These are phyloP conservation scores for Crocinoboletus sp. DNA, from an alignment of 1,284 basidiomycete genomes.

Conservation along the genomic window DNA sequence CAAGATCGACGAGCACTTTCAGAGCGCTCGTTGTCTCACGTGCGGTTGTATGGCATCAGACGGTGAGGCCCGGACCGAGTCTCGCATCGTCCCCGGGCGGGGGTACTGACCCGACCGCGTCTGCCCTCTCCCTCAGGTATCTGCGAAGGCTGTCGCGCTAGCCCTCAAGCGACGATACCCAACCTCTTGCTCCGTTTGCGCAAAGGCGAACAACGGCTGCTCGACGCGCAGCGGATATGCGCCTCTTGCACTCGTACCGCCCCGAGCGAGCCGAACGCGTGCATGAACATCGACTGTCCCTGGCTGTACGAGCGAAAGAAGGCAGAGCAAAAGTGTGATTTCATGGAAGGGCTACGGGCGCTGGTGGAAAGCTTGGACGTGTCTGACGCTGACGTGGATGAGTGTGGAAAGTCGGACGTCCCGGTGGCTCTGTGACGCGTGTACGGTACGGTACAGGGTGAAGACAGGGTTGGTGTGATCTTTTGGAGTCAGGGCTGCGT, in stretches of 20 bases:
- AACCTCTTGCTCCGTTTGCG: slow-evolving; percentile 54
- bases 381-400: not conserved
- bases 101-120: not conserved
- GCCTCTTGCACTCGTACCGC: slow-evolving; percentile 59
- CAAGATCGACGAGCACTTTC: slow-evolving; percentile 76
- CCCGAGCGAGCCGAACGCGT: slow-evolving; percentile 58
- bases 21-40: slow-evolving; percentile 64
- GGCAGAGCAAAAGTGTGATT: slow-evolving; percentile 54
- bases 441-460: not conserved
- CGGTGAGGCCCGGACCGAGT: slow-evolving; percentile 37
- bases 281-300: slow-evolving; percentile 82
- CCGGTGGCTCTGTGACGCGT: slow-evolving; percentile 4
- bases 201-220: slow-evolving; percentile 52
- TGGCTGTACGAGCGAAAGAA: slow-evolving; percentile 74
- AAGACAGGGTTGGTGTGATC: no score
- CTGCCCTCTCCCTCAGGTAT: slow-evolving; percentile 50
- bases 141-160: slow-evolving; percentile 58
- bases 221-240: slow-evolving; percentile 65
- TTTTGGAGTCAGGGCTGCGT: no score
- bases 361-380: slow-evolving; percentile 32
- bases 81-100: not conserved
- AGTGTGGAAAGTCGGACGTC: not conserved
- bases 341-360: slow-evolving; percentile 35
- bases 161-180: slow-evolving; percentile 56
- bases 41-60: slow-evolving; percentile 57